Evolutionary conservation across 2,329 filamentous ascomycete species (phyloP).

Genomic region (Pestalotiopsis sp.): DNA sequence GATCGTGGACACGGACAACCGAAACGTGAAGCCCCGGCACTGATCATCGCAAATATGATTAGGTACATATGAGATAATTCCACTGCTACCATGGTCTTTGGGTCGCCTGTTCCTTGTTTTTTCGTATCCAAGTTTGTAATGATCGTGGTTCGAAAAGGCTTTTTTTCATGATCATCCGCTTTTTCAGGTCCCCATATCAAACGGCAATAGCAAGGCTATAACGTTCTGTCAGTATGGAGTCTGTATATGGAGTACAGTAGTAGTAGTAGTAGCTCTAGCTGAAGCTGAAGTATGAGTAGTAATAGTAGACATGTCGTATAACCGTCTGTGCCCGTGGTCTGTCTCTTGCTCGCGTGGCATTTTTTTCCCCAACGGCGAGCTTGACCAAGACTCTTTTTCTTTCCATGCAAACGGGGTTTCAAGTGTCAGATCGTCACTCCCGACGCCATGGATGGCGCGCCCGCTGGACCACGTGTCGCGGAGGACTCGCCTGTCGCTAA

Average conservation of each 20-base stretch:
- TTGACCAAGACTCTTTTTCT: not conserved
- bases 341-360: not conserved
- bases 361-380: not conserved
- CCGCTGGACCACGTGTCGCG: not conserved
- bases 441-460: not conserved
- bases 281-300: no score
- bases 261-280: no score
- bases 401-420: not conserved
- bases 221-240: no score
- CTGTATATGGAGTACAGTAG: no score
- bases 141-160: no score
- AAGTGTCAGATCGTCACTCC: not conserved
- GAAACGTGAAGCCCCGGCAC: not conserved
- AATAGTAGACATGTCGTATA: no score
- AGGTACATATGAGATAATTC: not conserved
- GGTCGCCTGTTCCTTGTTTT: no score
- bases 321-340: not conserved
- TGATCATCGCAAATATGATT: not conserved
- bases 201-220: no score
- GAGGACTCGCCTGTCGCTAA: not conserved
- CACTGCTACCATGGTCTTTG: no score
- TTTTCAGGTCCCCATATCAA: no score
- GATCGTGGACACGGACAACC: not conserved
- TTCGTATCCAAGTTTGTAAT: no score
- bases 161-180: no score